Evolutionary conservation across 2,329 filamentous ascomycete species (phyloP).

Genomic region (Aspergillus fructus): DNA sequence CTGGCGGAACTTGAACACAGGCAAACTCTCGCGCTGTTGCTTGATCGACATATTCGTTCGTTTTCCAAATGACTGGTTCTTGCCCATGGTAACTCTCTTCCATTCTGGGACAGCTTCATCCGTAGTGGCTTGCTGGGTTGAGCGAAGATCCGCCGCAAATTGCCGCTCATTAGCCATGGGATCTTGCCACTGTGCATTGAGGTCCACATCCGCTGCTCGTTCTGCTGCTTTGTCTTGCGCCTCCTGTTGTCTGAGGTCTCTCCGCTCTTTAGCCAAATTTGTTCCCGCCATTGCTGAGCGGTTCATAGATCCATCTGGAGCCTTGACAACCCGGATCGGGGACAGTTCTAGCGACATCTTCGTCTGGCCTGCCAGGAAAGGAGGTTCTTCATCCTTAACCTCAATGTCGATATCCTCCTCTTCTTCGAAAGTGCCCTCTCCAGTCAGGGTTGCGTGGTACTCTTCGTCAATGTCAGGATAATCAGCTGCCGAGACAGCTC

Average conservation of each 20-base stretch:
- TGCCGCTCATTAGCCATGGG: slow-evolving; percentile 89
- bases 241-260: slow-evolving; percentile 86
- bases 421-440: slow-evolving; percentile 83
- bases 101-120: slow-evolving; percentile 80
- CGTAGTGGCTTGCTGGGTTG: slow-evolving; percentile 59
- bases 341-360: slow-evolving; percentile 94
- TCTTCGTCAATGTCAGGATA: slow-evolving; percentile 95
- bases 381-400: slow-evolving; percentile 91
- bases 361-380: slow-evolving; percentile 92
- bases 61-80: slow-evolving; percentile 78
- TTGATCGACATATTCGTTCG: slow-evolving; percentile 91
- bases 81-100: slow-evolving; percentile 79
- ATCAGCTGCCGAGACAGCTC: slow-evolving; percentile 86
- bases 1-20: slow-evolving; percentile 83
- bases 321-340: slow-evolving; percentile 94
- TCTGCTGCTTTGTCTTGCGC: slow-evolving; percentile 74
- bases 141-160: slow-evolving; percentile 84
- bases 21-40: slow-evolving; percentile 84
- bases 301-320: slow-evolving; percentile 97
- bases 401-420: slow-evolving; percentile 98
- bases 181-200: slow-evolving; percentile 92
- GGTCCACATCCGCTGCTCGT: slow-evolving; percentile 72
- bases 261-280: slow-evolving; percentile 80
- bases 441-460: slow-evolving; percentile 81
- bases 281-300: slow-evolving; percentile 93